Conservation (phyloP, 352 stramenopile species). For the Globisporangium nagaii region DNA sequence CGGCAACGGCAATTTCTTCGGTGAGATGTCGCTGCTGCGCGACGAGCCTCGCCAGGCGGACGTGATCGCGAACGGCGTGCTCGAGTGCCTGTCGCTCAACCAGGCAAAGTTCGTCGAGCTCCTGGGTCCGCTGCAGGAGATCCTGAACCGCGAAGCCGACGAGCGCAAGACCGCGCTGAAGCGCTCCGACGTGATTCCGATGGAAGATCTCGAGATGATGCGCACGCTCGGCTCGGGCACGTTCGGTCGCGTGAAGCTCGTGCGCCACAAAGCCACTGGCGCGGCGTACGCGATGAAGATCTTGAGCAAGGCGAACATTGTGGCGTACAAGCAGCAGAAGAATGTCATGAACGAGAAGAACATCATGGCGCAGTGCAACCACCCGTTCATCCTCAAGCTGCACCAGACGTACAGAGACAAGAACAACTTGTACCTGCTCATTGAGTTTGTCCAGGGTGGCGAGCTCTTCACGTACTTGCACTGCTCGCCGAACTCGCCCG, state of each 20-base stretch:
- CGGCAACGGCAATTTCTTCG: slow-evolving; percentile 49
- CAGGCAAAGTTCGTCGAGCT: slow-evolving; percentile 83
- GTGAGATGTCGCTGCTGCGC: slow-evolving; percentile 66
- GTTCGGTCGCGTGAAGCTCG: slow-evolving; percentile 93
- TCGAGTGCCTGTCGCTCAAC: slow-evolving; percentile 89
- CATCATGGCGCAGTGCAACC: slow-evolving; percentile 92
- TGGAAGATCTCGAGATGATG: slow-evolving; percentile 44
- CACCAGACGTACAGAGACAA: slow-evolving; percentile 93
- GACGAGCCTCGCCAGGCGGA: slow-evolving; percentile 54
- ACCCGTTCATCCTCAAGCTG: slow-evolving; percentile 97
- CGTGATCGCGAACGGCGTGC: slow-evolving; percentile 56
- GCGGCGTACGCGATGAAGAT: slow-evolving; percentile 92
- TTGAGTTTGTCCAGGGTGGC: slow-evolving; percentile 69
- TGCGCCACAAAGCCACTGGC: slow-evolving; percentile 71
- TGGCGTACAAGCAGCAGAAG: slow-evolving; percentile 94
- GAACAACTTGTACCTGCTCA: slow-evolving; percentile 23
- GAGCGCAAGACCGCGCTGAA: slow-evolving; percentile 20
- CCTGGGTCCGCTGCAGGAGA: slow-evolving; percentile 69
- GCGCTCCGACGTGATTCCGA: not conserved
- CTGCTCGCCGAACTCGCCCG: slow-evolving; percentile 44
- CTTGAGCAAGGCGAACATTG: slow-evolving; percentile 92
- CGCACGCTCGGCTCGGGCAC: slow-evolving; percentile 92
- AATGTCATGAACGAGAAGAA: slow-evolving; percentile 97
- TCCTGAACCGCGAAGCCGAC: slow-evolving; percentile 59
- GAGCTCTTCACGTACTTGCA: slow-evolving; percentile 96